Conservation (phyloP, 441 rosid genomes). For the Populus hybrid region DNA sequence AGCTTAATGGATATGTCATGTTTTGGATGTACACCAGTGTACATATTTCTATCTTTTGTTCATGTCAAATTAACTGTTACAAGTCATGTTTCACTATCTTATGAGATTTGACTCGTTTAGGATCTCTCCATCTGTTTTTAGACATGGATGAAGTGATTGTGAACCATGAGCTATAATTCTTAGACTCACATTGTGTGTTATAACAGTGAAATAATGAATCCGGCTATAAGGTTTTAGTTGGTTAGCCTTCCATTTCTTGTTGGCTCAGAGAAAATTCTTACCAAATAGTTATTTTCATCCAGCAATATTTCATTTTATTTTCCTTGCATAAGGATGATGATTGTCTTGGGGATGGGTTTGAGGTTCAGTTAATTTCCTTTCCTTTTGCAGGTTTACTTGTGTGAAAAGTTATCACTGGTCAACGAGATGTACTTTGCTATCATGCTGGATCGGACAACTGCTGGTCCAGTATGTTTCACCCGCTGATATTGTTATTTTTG, state of each 20-base stretch:
- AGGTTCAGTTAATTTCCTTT: conserved; percentile 10
- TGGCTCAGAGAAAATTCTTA: no score
- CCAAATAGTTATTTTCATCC: neutral
- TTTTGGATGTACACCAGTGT: neutral
- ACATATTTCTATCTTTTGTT: neutral
- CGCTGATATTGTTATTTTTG: neutral
- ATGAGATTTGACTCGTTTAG: neutral
- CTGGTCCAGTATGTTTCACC: conserved; percentile 79
- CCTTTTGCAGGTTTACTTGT: conserved; percentile 74
- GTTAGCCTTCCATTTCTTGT: neutral
- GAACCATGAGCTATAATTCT: neutral
- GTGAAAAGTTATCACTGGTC: conserved; percentile 84
- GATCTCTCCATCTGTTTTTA: neutral
- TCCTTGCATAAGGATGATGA: no score
- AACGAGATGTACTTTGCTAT: conserved; percentile 99
- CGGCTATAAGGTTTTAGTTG: neutral
- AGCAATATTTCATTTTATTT: neutral
- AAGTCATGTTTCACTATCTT: neutral
- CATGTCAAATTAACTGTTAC: neutral
- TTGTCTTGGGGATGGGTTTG: neutral
- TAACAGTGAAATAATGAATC: neutral
- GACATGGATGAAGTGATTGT: neutral
- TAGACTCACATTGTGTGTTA: neutral
- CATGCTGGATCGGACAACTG: conserved; percentile 88
- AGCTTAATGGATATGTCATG: neutral